Conservation (phyloP, 108 stramenopile genomes). For the Cyclotella atomus region DNA sequence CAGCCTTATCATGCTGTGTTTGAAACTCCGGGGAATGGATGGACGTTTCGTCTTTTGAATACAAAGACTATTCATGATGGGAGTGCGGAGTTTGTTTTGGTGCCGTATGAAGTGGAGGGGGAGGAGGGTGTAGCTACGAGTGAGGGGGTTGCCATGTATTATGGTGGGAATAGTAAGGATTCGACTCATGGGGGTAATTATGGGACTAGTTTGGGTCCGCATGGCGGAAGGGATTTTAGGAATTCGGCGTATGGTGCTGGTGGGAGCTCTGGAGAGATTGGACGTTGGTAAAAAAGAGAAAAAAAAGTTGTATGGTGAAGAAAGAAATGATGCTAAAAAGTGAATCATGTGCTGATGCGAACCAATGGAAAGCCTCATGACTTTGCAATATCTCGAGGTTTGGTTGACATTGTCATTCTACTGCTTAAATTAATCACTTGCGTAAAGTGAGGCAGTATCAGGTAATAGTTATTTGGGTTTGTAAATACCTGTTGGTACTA, state of each 20-base stretch:
- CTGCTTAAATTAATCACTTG: too few relatives aligned
- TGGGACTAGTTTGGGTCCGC: conserved; percentile 43
- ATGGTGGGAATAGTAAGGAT: conserved; percentile 28
- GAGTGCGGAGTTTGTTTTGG: conserved; percentile 50
- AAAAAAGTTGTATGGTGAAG: too few relatives aligned
- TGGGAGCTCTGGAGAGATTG: conserved; percentile 9
- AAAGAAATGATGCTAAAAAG: too few relatives aligned
- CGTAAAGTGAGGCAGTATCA: too few relatives aligned
- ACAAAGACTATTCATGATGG: conserved; percentile 70
- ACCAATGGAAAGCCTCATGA: too few relatives aligned
- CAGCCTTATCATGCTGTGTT: conserved; percentile 70
- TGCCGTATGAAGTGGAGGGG: conserved; percentile 56
- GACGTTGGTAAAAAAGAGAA: not conserved
- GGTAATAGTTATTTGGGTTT: too few relatives aligned
- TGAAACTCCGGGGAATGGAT: conserved; percentile 65
- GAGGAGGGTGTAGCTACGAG: conserved; percentile 10
- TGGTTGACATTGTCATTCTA: too few relatives aligned
- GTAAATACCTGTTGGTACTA: too few relatives aligned
- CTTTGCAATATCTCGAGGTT: too few relatives aligned
- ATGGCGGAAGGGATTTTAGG: conserved; percentile 27
- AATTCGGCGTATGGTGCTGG: conserved; percentile 16
- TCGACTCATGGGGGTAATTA: conserved; percentile 35
- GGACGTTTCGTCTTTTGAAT: conserved; percentile 56
- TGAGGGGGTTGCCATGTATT: conserved; percentile 20
- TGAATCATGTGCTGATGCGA: too few relatives aligned